A percentile compares a stretch with the other conserved stretches of the same genome.
These are phyloP conservation scores for Aspergillus novofumigatus DNA, from an alignment of 2,329 filamentous ascomycete species.

Conservation along the genomic window DNA sequence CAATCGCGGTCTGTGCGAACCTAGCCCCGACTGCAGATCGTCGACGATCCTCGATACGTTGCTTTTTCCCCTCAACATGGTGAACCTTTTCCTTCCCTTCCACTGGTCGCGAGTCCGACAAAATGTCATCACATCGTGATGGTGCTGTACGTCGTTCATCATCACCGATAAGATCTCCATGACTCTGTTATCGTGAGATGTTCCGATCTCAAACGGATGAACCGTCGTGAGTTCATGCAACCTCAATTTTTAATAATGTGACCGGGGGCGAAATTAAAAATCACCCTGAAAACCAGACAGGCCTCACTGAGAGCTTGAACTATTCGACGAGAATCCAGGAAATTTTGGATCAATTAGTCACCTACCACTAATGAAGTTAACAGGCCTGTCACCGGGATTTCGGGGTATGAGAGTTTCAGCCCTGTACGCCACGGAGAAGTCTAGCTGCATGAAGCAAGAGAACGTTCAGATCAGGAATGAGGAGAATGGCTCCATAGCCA, in stretches of 20 bases:
- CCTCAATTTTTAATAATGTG: background rate
- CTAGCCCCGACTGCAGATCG: slow-evolving; percentile 16
- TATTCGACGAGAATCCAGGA: background rate
- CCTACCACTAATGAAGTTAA: background rate
- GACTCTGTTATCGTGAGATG: background rate
- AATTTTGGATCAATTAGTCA: background rate
- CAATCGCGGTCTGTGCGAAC: slow-evolving; percentile 21
- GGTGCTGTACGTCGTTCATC: background rate
- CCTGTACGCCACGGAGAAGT: background rate
- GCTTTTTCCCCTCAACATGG: background rate
- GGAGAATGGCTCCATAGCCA: background rate
- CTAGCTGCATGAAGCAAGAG: background rate
- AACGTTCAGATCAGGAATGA: background rate
- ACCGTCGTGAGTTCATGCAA: background rate
- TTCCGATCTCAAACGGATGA: background rate
- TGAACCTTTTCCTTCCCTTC: background rate
- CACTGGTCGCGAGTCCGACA: background rate
- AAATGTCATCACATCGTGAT: background rate
- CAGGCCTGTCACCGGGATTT: background rate
- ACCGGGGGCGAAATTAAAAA: no score
- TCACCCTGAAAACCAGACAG: no score
- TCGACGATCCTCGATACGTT: background rate
- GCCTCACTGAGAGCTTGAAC: background rate
- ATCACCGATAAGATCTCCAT: background rate
- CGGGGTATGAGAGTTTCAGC: background rate